Base-by-base conservation (phyloP, 768 basidiomycete species). In the Asterophora lycoperdoides region DNA sequence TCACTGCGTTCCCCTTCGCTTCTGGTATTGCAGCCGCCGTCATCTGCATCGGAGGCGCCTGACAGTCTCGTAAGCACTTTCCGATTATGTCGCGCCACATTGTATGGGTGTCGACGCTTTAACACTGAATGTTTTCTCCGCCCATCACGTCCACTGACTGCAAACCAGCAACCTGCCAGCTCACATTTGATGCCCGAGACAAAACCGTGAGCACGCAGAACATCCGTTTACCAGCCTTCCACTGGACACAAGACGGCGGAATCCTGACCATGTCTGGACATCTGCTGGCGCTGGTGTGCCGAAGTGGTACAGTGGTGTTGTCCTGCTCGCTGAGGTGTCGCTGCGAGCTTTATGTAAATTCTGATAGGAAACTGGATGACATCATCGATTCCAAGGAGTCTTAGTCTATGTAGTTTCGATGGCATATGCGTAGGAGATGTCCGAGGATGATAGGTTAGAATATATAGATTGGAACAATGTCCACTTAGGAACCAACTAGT, bases 211-310 rank as follows among this genome's bases (percentile, higher is more conserved):
- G 67, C 19, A 81, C 70, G 59, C 79, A 81, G 73, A 68, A 59
- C 78, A 80, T 3, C 76, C 78, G 56, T 83, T 81, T 18, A 81
- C 75, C 7, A 81, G 57, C 32, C 80, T 64, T 11, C 80, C 79
- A 5, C n/a, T n/a, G n/a, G 73, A 62, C 9, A 75, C 77, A 35
- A 81, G 63, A 5, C 78, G 65, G 2, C 80, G 69, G 15, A 75
- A 67, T 23, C 70, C 63, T 1, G 73, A 49, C 80, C 80, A 83
- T 10, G 64, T 54, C 4, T 48, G 55, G 14, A 60, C 52, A 51
- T 77, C 72, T 5, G 68, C 67, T 8, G 74, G 57, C 1, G 68
- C 65, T 2, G 81, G 79, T 2, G 73, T 68, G 5, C 81, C 80
- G 54, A 79, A 79, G 8, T 81, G 61, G 52, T 66, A 81, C 61